Evolutionary conservation across 1,139 yeast genomes (phyloP), one percentile per base, ranked within the genome.

Genomic region (Hanseniaspora uvarum): DNA sequence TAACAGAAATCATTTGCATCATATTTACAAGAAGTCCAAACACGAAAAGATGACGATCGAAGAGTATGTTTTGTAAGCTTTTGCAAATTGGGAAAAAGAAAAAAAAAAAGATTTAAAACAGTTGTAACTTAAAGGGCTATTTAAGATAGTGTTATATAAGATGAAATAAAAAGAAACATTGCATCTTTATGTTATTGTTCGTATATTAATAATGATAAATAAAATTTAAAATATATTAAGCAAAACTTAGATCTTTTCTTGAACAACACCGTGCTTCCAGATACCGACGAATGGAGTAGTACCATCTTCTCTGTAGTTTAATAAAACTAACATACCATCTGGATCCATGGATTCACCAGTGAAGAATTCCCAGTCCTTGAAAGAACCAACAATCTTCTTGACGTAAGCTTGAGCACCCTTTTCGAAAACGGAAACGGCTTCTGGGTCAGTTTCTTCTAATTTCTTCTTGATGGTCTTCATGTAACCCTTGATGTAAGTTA

Each of bases 281-380:
- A 88, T 81, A 64, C 89, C 87, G 70, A 92, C 94, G 78, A 70
- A 94, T 70, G 98, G 98, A 64, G 99, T 94, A 67, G 82, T 78
- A 78, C 98, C 99, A 71, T 92, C 97, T 79, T 92, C 98, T 78
- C 99, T 94, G 88, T 92, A 92, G 94, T 92, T 92, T 77, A 92
- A 85, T 74, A 92, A 82, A 65, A 87, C 89, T 70, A 92, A 76
- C 98, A 92, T 92, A 68, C 85, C 96, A 74, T 92, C 97, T 72
- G 97, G 96, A 83, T 94, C 96, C 99, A 92, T 94, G 70, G 95
- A 85, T 79, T 92, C 97, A 79, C 98, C 98, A 65, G 96, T 92
- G 88, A 75, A 92, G 81, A 92, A 92, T 71, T 92, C 98, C 94
- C 94, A 92, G 81, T 92, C 98, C 72, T 83, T 83, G 92, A 92